phyloP scores from a whole-genome alignment of 257 asterid genomes.

The Avicennia marina region DNA sequence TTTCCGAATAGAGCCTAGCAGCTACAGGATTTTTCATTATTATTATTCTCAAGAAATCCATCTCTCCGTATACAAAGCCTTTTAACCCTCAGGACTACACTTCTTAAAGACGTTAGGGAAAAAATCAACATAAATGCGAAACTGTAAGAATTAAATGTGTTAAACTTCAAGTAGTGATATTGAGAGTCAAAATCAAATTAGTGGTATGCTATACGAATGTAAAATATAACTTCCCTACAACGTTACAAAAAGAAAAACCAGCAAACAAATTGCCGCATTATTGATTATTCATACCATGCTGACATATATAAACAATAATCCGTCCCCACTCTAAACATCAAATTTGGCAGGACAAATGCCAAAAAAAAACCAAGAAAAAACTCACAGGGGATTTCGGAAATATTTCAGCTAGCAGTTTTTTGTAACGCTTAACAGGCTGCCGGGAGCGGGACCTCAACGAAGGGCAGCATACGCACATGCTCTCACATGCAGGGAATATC shows the following conservation, averaged over 20 bases:
- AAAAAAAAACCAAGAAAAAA: constrained; percentile 1
- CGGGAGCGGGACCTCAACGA: constrained; percentile 96
- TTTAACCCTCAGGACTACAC: no score
- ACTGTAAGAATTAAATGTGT: no score
- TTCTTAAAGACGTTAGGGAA: no score
- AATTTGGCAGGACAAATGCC: not conserved
- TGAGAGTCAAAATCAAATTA: not conserved
- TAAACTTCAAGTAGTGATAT: not conserved
- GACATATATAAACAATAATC: no score
- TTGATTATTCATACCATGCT: not conserved
- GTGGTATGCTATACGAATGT: not conserved
- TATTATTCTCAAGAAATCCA: no score
- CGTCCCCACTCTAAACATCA: not conserved
- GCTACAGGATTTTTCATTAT: no score
- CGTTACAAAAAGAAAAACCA: constrained; percentile 13
- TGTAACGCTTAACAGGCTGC: constrained; percentile 95
- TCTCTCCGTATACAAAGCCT: no score
- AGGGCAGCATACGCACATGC: constrained; percentile 99
- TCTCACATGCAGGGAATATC: constrained; percentile 95
- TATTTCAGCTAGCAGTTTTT: constrained; percentile 87
- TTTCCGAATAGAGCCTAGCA: no score
- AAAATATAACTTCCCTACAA: constrained; percentile 7
- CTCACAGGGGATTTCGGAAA: constrained; percentile 94
- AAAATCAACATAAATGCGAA: no score
- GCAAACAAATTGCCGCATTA: not conserved